Evolutionary conservation across 2,329 filamentous ascomycete species (phyloP).

Genomic region (Epichloe gansuensis): DNA sequence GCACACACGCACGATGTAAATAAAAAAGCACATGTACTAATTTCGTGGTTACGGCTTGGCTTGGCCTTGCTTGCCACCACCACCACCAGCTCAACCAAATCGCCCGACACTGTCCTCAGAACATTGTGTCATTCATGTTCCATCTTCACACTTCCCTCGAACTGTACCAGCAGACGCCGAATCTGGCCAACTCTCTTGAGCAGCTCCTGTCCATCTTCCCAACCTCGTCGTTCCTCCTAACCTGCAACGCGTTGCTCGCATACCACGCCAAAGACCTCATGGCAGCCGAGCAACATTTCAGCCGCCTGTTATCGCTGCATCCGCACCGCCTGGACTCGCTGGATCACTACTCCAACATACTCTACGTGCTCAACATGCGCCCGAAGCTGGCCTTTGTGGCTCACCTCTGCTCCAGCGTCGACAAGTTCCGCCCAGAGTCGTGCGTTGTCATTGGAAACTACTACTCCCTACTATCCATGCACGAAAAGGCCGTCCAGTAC

Average conservation of each 20-base stretch:
- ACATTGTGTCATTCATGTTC: constrained; percentile 90
- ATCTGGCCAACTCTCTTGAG: constrained; percentile 61
- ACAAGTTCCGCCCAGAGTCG: constrained; percentile 93
- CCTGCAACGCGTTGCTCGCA: constrained; percentile 73
- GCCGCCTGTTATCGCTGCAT: constrained; percentile 68
- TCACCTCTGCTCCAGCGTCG: constrained; percentile 78
- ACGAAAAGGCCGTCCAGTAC: constrained; percentile 97
- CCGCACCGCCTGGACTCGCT: constrained; percentile 70
- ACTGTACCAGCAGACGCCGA: constrained; percentile 72
- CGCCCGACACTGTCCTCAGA: constrained; percentile 63
- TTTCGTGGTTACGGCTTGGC: too few relatives aligned
- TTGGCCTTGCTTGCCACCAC: too few relatives aligned
- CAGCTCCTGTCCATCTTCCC: constrained; percentile 80
- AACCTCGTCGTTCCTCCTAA: constrained; percentile 76
- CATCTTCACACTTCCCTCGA: constrained; percentile 84
- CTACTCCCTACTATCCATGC: constrained; percentile 84
- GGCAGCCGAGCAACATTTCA: constrained; percentile 54
- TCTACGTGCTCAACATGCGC: constrained; percentile 81
- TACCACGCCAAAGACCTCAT: constrained; percentile 84
- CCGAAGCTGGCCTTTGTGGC: constrained; percentile 89
- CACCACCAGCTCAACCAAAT: constrained; percentile 54
- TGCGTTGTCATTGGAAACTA: constrained; percentile 97
- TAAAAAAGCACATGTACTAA: too few relatives aligned
- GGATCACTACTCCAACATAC: constrained; percentile 93
- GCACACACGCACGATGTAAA: neutral